phyloP scores from a whole-genome alignment of 2,329 filamentous ascomycete genomes.

The Pseudogymnoascus pannorum region DNA sequence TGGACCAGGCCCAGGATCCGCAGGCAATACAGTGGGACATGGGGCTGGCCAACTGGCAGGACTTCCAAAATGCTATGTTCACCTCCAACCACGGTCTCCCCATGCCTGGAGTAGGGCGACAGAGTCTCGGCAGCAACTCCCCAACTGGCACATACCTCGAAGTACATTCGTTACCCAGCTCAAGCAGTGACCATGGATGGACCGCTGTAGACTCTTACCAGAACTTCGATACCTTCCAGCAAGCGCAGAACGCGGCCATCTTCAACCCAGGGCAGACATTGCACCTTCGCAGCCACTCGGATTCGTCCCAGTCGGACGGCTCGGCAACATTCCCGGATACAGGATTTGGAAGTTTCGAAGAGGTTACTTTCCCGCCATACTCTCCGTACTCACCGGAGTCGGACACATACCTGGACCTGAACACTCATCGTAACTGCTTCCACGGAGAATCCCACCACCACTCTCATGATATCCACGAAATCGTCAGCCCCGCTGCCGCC shows the following conservation, averaged over 20 bases:
- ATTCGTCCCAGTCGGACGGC: conserved; percentile 72
- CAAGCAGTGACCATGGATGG: conserved; percentile 84
- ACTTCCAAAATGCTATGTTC: conserved; percentile 65
- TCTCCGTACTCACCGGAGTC: conserved; percentile 79
- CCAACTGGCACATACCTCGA: conserved; percentile 77
- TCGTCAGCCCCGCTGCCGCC: conserved; percentile 60
- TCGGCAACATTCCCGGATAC: conserved; percentile 46
- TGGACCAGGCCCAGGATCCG: conserved; percentile 46
- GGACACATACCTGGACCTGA: conserved; percentile 60
- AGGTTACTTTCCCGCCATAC: conserved; percentile 58
- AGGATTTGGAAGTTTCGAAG: conserved; percentile 74
- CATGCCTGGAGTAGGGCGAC: conserved; percentile 35
- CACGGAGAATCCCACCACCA: conserved; percentile 47
- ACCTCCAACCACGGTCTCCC: conserved; percentile 40
- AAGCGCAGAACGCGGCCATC: conserved; percentile 55
- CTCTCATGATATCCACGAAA: conserved; percentile 40
- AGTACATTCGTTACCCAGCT: conserved; percentile 71
- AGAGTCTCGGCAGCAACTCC: conserved; percentile 54
- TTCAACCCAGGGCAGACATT: conserved; percentile 90
- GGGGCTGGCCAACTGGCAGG: conserved; percentile 69
- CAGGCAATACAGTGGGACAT: conserved; percentile 53
- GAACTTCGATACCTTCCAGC: conserved; percentile 60
- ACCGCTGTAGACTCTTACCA: conserved; percentile 64
- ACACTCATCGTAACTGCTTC: conserved; percentile 52
- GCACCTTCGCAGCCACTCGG: conserved; percentile 79